Conservation (phyloP, 305 asterid species). For the Fraxinus xanthoxyloides region DNA sequence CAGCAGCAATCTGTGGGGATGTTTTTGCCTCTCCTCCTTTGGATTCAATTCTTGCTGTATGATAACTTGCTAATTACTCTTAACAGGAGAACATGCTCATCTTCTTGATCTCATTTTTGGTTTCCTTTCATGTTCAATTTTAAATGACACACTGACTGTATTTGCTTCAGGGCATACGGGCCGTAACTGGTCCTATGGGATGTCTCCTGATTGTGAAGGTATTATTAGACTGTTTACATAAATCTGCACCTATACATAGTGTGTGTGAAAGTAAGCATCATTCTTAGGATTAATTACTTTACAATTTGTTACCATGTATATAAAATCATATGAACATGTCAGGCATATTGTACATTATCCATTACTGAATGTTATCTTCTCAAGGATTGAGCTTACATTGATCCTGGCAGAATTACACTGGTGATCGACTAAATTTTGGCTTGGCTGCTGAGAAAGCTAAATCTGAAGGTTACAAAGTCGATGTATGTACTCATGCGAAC, state of each 20-base stretch:
- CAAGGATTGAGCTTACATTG: not conserved
- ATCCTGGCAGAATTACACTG: slow-evolving; percentile 80
- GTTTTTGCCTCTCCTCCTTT: slow-evolving; percentile 94
- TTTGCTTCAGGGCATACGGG: slow-evolving; percentile 75
- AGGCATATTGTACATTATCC: not conserved
- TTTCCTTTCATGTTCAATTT: slow-evolving; percentile 16
- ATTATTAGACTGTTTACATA: slow-evolving; percentile 13
- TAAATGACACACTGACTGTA: slow-evolving; percentile 19
- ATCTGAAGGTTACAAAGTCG: slow-evolving; percentile 94
- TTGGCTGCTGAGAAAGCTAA: slow-evolving; percentile 98
- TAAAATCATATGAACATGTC: not conserved
- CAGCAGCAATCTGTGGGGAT: slow-evolving; percentile 98
- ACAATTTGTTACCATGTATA: not conserved
- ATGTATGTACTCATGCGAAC: slow-evolving; percentile 46
- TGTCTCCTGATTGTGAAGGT: slow-evolving; percentile 97
- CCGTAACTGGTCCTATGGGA: slow-evolving; percentile 91
- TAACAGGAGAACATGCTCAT: slow-evolving; percentile 7
- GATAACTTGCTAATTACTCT: slow-evolving; percentile 29
- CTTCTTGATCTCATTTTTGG: slow-evolving; percentile 9
- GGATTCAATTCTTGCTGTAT: slow-evolving; percentile 78
- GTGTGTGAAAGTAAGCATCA: not conserved
- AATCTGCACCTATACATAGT: not conserved
- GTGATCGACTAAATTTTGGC: slow-evolving; percentile 95
- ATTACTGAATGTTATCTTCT: not conserved
- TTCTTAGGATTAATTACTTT: not conserved